phyloP scores from a whole-genome alignment of 2,329 filamentous ascomycete genomes.

The Aquanectria penicillioides region DNA sequence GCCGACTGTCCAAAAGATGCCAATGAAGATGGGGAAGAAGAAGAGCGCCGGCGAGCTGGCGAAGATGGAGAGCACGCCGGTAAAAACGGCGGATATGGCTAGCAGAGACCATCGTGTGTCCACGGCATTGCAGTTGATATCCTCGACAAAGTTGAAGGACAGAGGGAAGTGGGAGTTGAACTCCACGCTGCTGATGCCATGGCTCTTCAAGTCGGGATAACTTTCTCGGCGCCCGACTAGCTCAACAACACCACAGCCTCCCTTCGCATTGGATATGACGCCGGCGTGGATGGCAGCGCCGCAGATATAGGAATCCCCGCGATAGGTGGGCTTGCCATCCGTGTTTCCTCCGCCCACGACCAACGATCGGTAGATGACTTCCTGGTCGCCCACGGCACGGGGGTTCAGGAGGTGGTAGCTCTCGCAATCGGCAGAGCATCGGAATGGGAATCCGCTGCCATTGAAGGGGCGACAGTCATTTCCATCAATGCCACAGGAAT shows the following conservation, averaged over 20 bases:
- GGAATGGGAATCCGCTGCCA: conserved; percentile 75
- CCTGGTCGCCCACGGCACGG: conserved; percentile 77
- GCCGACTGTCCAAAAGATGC: conserved; percentile 89
- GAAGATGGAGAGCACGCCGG: conserved; percentile 81
- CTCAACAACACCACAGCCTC: conserved; percentile 84
- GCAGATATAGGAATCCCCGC: conserved; percentile 90
- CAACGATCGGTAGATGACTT: conserved; percentile 71
- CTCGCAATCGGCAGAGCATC: conserved; percentile 78
- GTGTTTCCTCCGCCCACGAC: conserved; percentile 70
- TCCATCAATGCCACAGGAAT: conserved; percentile 79
- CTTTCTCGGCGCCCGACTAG: conserved; percentile 74
- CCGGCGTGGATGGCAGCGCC: conserved; percentile 86
- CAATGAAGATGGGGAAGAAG: conserved; percentile 84
- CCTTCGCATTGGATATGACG: conserved; percentile 74
- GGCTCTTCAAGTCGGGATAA: conserved; percentile 71
- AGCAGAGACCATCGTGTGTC: conserved; percentile 89
- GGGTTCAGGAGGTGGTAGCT: conserved; percentile 74
- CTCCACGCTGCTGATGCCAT: conserved; percentile 79
- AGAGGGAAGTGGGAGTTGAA: conserved; percentile 94
- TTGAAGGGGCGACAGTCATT: conserved; percentile 80
- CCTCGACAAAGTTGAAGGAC: conserved; percentile 79
- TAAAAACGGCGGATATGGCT: conserved; percentile 82
- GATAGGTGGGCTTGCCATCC: conserved; percentile 70
- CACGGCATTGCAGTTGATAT: conserved; percentile 72
- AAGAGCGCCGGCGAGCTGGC: conserved; percentile 82